Percentiles rank a stretch among this genome's conserved stretches.
These are phyloP conservation scores for Pseudogymnoascus sp. DNA, from an alignment of 2,329 filamentous ascomycete species.

Conservation along the genomic window DNA sequence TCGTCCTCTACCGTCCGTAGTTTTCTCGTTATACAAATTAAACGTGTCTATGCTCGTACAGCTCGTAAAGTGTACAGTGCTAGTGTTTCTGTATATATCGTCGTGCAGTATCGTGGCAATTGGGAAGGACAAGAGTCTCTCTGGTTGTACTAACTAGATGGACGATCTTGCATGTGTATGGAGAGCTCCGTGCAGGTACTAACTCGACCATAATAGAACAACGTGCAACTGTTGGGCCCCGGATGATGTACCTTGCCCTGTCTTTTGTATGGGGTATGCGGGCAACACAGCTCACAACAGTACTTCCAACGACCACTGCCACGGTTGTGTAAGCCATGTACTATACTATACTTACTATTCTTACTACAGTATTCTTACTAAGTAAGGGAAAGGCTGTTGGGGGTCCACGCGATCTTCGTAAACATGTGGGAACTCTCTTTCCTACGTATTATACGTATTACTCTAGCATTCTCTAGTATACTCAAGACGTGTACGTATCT, in stretches of 20 bases:
- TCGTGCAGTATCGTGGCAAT: neutral
- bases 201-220: neutral
- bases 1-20: neutral
- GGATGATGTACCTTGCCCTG: neutral
- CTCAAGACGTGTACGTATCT: neutral
- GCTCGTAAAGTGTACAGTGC: neutral
- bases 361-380: neutral
- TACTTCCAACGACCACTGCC: neutral
- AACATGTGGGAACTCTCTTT: too few relatives aligned
- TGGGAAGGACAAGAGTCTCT: neutral
- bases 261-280: neutral
- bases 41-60: neutral
- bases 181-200: neutral
- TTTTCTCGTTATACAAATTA: neutral
- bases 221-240: neutral
- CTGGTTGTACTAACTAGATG: neutral
- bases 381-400: neutral
- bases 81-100: neutral
- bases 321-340: neutral
- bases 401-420: neutral
- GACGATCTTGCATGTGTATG: neutral
- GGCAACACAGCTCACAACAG: neutral
- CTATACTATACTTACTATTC: neutral
- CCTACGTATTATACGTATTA: neutral
- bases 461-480: neutral